A percentile compares a stretch with the other conserved stretches of the same genome.
Evolutionary conservation across 768 basidiomycete genomes (phyloP).

Genomic region (Termitomyces bulborhizus): DNA sequence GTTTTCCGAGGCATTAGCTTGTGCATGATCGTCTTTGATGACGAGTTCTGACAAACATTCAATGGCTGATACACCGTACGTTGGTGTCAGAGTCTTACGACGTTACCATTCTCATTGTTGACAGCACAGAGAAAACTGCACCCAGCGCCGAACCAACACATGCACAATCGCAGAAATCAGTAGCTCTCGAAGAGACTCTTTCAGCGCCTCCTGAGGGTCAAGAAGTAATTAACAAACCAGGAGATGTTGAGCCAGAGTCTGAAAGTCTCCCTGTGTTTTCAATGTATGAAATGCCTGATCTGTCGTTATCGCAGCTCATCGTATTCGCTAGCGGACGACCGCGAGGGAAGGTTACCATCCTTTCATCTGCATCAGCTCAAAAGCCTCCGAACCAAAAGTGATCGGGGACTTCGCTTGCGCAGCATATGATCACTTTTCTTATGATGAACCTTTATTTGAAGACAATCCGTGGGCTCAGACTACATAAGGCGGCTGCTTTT

Average conservation of each 20-base stretch:
- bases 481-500: not conserved
- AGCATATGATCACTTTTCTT: not conserved
- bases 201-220: not conserved
- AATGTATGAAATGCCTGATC: not conserved
- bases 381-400: constrained; percentile 5
- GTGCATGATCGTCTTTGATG: not conserved
- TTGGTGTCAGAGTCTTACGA: not conserved
- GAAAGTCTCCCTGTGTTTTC: not conserved
- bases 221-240: not conserved
- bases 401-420: not conserved
- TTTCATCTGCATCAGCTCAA: not conserved
- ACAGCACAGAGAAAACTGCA: not conserved
- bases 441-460: not conserved
- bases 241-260: not conserved
- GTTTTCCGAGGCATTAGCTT: not conserved
- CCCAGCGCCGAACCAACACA: not conserved
- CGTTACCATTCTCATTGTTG: not conserved
- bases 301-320: not conserved
- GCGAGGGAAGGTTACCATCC: not conserved
- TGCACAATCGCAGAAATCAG: not conserved
- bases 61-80: not conserved
- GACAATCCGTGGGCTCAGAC: not conserved
- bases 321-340: constrained; percentile 2
- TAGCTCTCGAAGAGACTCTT: not conserved
- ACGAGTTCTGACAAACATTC: not conserved